These are phyloP conservation scores for Leccinum fallax DNA, from an alignment of 1,284 basidiomycete species.

Conservation along the genomic window DNA sequence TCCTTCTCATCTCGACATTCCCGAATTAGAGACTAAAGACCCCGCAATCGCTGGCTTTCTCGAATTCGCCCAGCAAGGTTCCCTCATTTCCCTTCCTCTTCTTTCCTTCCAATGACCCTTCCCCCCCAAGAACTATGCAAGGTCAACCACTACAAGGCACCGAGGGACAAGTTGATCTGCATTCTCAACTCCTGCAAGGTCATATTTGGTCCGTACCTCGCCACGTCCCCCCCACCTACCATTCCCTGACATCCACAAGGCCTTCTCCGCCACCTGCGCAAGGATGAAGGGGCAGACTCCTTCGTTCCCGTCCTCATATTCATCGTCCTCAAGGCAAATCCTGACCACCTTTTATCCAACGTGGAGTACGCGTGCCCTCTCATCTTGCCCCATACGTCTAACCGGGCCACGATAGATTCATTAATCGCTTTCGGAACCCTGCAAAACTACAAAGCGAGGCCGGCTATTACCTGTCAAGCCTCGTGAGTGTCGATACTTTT, in stretches of 20 bases:
- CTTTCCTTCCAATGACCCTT: neutral
- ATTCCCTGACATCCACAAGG: slow-evolving; percentile 48
- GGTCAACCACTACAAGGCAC: slow-evolving; percentile 99
- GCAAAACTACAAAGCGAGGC: slow-evolving; percentile 91
- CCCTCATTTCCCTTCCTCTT: neutral
- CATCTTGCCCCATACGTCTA: neutral
- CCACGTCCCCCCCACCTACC: slow-evolving; percentile 12
- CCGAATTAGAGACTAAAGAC: slow-evolving; percentile 40
- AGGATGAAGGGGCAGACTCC: slow-evolving; percentile 84
- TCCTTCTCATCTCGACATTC: slow-evolving; percentile 88
- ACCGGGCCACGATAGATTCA: slow-evolving; percentile 63
- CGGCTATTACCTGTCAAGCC: slow-evolving; percentile 95
- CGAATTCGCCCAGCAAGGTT: slow-evolving; percentile 94
- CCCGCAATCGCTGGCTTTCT: slow-evolving; percentile 81
- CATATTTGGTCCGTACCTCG: slow-evolving; percentile 81
- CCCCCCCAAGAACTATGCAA: slow-evolving; percentile 77
- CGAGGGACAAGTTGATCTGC: slow-evolving; percentile 97
- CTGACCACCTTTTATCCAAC: slow-evolving; percentile 91
- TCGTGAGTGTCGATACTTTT: slow-evolving; percentile 53
- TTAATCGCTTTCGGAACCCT: slow-evolving; percentile 92
- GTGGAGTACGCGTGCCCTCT: slow-evolving; percentile 68
- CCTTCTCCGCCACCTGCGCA: slow-evolving; percentile 84
- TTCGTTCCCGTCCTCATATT: slow-evolving; percentile 96
- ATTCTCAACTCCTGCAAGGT: slow-evolving; percentile 99
- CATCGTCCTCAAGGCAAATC: slow-evolving; percentile 92